Conservation (phyloP, 2,329 filamentous ascomycete species). For the Colletotrichum agaves region DNA sequence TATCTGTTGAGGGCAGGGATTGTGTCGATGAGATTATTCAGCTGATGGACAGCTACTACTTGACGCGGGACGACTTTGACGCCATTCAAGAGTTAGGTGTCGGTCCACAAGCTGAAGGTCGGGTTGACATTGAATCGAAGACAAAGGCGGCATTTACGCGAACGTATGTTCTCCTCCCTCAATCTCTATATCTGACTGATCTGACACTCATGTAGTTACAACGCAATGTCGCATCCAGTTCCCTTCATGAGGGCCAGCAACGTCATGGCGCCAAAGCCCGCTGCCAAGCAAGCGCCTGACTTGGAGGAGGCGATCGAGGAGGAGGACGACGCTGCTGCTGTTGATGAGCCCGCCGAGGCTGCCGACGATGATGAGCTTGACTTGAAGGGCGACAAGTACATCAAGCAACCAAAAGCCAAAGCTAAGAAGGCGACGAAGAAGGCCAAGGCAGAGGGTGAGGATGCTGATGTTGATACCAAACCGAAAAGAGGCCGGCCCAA, state of each 20-base stretch:
- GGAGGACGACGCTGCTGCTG: slow-evolving; percentile 76
- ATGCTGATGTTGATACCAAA: slow-evolving; percentile 63
- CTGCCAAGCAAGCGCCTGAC: slow-evolving; percentile 83
- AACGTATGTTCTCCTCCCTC: slow-evolving; percentile 66
- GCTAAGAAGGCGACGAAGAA: slow-evolving; percentile 52
- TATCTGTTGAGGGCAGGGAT: slow-evolving; percentile 84
- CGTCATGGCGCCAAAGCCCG: slow-evolving; percentile 77
- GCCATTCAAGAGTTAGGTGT: slow-evolving; percentile 91
- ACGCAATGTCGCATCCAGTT: slow-evolving; percentile 84
- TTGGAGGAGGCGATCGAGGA: slow-evolving; percentile 97
- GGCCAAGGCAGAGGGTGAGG: slow-evolving; percentile 58
- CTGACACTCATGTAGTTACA: slow-evolving; percentile 70
- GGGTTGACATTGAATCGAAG: slow-evolving; percentile 82
- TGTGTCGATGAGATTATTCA: slow-evolving; percentile 85
- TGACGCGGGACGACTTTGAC: slow-evolving; percentile 96
- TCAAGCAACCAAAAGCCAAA: slow-evolving; percentile 85
- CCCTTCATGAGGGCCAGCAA: slow-evolving; percentile 96
- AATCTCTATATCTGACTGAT: background rate
- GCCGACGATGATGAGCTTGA: slow-evolving; percentile 84
- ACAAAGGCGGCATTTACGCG: slow-evolving; percentile 92
- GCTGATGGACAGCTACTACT: slow-evolving; percentile 95
- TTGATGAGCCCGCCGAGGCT: slow-evolving; percentile 65
- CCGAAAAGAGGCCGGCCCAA: slow-evolving; percentile 61
- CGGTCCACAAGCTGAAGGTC: slow-evolving; percentile 81
- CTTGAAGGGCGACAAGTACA: slow-evolving; percentile 94